phyloP scores from a whole-genome alignment of 2,329 filamentous ascomycete genomes.

The Fusarium compactum region DNA sequence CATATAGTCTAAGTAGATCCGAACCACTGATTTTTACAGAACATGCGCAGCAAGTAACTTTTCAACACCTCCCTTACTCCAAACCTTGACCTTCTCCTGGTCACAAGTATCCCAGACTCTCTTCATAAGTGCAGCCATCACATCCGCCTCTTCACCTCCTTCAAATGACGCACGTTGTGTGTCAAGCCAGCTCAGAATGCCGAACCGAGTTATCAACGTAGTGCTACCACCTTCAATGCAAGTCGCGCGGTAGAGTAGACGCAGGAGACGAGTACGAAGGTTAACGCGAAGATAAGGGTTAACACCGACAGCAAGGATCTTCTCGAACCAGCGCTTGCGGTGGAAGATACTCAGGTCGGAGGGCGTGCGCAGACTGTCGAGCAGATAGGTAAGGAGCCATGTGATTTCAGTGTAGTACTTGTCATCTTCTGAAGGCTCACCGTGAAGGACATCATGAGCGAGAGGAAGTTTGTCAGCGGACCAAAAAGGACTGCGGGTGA shows the following conservation, averaged over 20 bases:
- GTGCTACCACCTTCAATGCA: constrained; percentile 79
- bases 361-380: constrained; percentile 72
- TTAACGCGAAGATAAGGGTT: constrained; percentile 72
- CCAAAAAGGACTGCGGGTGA: constrained; percentile 84
- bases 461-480: constrained; percentile 78
- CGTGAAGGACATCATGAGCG: constrained; percentile 71
- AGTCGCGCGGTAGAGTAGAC: constrained; percentile 75
- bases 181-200: constrained; percentile 80
- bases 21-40: constrained; percentile 9
- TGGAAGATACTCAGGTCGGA: constrained; percentile 72
- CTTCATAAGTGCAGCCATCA: constrained; percentile 67
- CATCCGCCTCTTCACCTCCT: constrained; percentile 57
- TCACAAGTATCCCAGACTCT: constrained; percentile 75
- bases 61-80: constrained; percentile 69
- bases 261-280: constrained; percentile 69
- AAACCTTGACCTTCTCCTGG: constrained; percentile 71
- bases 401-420: constrained; percentile 77
- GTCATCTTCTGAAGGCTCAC: constrained; percentile 78
- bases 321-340: constrained; percentile 77
- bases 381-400: constrained; percentile 79
- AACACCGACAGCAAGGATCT: constrained; percentile 75
- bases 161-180: constrained; percentile 64
- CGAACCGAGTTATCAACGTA: constrained; percentile 82
- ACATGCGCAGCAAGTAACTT: constrained; percentile 43
- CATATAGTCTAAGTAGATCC: constrained; percentile 16